Evolutionary conservation across 768 basidiomycete species (phyloP), one percentile per base, ranked within the genome.

Genomic region (Paxillus involutus): DNA sequence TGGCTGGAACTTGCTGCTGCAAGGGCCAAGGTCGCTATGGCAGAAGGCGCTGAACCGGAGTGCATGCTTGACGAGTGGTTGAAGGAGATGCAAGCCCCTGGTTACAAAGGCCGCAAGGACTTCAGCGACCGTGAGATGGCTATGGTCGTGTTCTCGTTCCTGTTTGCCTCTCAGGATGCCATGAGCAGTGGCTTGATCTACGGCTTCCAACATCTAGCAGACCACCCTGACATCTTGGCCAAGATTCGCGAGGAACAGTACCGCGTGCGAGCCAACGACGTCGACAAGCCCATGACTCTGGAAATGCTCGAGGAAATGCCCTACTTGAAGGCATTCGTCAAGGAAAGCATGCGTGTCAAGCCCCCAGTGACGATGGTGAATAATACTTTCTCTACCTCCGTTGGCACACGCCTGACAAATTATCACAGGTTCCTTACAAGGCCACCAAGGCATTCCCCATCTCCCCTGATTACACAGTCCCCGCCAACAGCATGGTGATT

Each of bases 101-200:
- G 68, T 71, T 67, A 76, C 65, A 95, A 94, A 70, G 87, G 89
- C 59, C 84, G 86, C 59, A 82, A 77, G 57, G 91, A 98, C 57
- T 98, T 94, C 75, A 89, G 85, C 60, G 89, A 98, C 70, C 79
- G 81, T 61, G 96, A 99, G 73, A 98, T 98, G 84, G 94, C 91
- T 29, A 91, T 97, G 87, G 95, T 97, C 65, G 73, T 99, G 39
- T 87, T 99, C 67, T 94, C 91, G 11, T 98, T 98, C 86, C 76
- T 99, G 50, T 98, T 98, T 64, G 97, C 93, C 2, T 89, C 86
- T 24, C 93, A 97, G 76, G 97, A 99, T 68, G 97, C 97, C 45
- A 98, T 99, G 97, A 92, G 91, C 69, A 94, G 91, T 56, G 95
- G 94, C 47, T 76, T 98, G 63, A 94, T 97, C 65, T 98, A 92